Evolutionary conservation across 2,329 filamentous ascomycete species (phyloP).

Genomic region (Alternaria arborescens): DNA sequence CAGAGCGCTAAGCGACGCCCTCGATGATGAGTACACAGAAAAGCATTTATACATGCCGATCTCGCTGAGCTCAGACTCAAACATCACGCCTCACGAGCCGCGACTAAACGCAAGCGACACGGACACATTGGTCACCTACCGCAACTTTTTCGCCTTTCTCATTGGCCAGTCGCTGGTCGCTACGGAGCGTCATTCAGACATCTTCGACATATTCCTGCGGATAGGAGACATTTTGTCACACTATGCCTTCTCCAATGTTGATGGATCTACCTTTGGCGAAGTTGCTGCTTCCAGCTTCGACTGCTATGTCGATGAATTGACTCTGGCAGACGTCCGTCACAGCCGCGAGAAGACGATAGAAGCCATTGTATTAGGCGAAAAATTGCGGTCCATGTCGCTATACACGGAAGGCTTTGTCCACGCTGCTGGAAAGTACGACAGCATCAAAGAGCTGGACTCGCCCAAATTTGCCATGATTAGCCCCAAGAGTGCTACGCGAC

Average conservation of each 20-base stretch:
- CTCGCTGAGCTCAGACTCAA: conserved; percentile 62
- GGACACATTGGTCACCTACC: conserved; percentile 66
- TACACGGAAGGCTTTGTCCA: conserved; percentile 95
- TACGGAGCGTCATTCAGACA: conserved; percentile 61
- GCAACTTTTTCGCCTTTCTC: conserved; percentile 71
- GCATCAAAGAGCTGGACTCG: conserved; percentile 73
- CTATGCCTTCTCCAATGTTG: conserved; percentile 68
- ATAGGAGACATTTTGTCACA: conserved; percentile 65
- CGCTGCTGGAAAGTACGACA: conserved; percentile 82
- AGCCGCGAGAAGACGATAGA: conserved; percentile 91
- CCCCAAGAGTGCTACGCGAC: conserved; percentile 74
- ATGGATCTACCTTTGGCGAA: conserved; percentile 71
- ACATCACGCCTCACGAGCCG: conserved; percentile 40
- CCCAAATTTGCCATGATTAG: conserved; percentile 77
- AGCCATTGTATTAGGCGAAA: conserved; percentile 86
- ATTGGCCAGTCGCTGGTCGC: conserved; percentile 69
- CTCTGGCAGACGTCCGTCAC: conserved; percentile 78
- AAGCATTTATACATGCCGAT: conserved; percentile 68
- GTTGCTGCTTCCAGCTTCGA: conserved; percentile 71
- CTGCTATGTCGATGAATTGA: conserved; percentile 79
- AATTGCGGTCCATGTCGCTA: conserved; percentile 79
- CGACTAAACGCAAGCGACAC: conserved; percentile 58
- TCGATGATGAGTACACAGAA: conserved; percentile 58
- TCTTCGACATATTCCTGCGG: conserved; percentile 69
- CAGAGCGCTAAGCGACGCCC: conserved; percentile 57